These are phyloP conservation scores for Cutaneotrichosporon cavernicola DNA, from an alignment of 1,284 basidiomycete genomes.

Conservation along the genomic window DNA sequence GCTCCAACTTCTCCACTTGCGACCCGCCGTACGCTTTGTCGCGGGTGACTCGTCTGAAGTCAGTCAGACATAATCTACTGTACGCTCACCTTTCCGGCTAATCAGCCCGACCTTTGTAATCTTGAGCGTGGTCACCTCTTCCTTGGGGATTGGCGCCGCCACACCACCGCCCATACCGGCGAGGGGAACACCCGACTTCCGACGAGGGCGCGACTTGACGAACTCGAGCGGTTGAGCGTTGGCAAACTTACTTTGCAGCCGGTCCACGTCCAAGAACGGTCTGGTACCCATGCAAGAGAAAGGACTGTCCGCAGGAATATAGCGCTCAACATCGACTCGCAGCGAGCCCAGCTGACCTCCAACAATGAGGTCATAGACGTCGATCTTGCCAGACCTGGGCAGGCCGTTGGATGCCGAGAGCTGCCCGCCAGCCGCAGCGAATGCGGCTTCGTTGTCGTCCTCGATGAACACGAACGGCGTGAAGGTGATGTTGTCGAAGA, in stretches of 20 bases:
- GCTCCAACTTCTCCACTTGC: conserved; percentile 87
- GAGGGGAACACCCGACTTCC: conserved; percentile 20
- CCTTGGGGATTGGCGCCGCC: conserved; percentile 10
- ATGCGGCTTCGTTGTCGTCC: conserved; percentile 25
- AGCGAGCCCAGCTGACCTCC: conserved; percentile 71
- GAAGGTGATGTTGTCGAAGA: conserved; percentile 94
- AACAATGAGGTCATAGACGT: conserved; percentile 87
- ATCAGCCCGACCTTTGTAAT: conserved; percentile 80
- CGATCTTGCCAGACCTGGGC: conserved; percentile 63
- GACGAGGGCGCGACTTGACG: conserved; percentile 20
- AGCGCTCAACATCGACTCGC: conserved; percentile 67
- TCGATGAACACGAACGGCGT: conserved; percentile 88
- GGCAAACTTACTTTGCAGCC: conserved; percentile 68
- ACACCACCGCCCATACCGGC: conserved; percentile 3
- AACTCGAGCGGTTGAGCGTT: conserved; percentile 68
- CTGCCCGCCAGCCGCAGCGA: conserved; percentile 16
- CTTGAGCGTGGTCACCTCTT: conserved; percentile 59
- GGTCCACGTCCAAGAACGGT: conserved; percentile 67
- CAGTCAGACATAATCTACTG: neutral
- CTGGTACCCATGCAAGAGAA: conserved; percentile 73
- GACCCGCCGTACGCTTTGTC: conserved; percentile 68
- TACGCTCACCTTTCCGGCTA: conserved; percentile 64
- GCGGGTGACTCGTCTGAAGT: conserved; percentile 66
- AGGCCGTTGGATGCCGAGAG: neutral
- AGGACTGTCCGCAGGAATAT: conserved; percentile 68